Evolutionary conservation across 345 rosid genomes (phyloP).

Genomic region (Gossypium ekmanianum): DNA sequence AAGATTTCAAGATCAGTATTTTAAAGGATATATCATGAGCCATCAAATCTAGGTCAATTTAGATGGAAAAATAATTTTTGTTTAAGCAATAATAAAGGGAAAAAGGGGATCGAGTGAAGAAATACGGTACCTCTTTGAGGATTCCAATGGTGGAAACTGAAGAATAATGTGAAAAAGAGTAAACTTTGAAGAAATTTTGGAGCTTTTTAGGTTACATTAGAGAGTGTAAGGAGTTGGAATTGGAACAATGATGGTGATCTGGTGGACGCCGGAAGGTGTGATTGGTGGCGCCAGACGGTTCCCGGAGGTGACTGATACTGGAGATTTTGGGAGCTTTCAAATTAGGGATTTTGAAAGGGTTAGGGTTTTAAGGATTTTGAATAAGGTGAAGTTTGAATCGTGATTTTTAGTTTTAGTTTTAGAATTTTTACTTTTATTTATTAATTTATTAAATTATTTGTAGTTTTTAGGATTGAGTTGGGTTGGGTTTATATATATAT

Average conservation of each 20-base stretch:
- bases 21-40: not conserved
- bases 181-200: not conserved
- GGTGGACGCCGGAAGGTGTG: too few relatives aligned
- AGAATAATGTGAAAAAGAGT: not conserved
- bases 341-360: too few relatives aligned
- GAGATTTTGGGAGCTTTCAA: too few relatives aligned
- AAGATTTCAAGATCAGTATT: not conserved
- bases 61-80: not conserved
- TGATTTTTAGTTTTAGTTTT: too few relatives aligned
- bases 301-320: too few relatives aligned
- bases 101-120: not conserved
- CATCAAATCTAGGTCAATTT: slow-evolving; percentile 11
- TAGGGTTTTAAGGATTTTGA: too few relatives aligned
- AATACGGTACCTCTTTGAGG: not conserved
- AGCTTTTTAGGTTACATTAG: not conserved
- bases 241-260: not conserved
- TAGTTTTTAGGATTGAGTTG: too few relatives aligned
- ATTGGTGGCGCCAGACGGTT: too few relatives aligned
- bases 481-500: too few relatives aligned
- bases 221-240: slow-evolving; percentile 8
- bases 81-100: not conserved
- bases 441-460: too few relatives aligned
- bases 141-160: not conserved
- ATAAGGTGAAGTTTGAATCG: too few relatives aligned
- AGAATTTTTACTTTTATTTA: too few relatives aligned